Evolutionary conservation across 2,329 filamentous ascomycete genomes (phyloP), one percentile per base, ranked within the genome.

Genomic region (Penicillium sp.): DNA sequence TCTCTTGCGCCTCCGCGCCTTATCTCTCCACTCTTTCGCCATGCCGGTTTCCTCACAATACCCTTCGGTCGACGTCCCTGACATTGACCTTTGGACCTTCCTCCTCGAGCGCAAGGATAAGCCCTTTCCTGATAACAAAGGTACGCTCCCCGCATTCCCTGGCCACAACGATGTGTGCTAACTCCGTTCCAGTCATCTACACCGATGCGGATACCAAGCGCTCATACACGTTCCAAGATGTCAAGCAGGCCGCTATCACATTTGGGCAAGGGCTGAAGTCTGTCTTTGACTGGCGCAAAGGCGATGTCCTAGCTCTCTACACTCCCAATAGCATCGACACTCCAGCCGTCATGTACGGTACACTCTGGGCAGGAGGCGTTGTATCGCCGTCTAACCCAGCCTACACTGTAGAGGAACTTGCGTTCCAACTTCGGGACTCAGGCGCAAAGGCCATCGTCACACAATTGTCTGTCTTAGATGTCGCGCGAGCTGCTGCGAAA

Each of bases 261-360:
- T 96, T 97, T 68, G 93, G 92, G 55, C 88, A 89, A 66, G 93
- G 91, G 0, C 84, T 98, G 21, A 89, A 88, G 71, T 86, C 89
- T 29, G 77, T 83, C 23, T 94, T 89, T 85, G 84, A 88, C 54
- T 97, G 93, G 90, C 84, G 88, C 69, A 93, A 90, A 73, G 91
- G 91, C 70, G 91, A 97, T 74, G 91, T 95, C 1, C 83, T 97
- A 23, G 90, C 86, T 11, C 83, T 97, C 58, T 97, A 90, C 81
- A 89, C 91, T 3, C 91, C 93, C 30, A 97, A 98, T 75, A 88
- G 85, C 75, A 90, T 97, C 73, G 93, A 97, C 75, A 92, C 90
- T 0, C 89, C 92, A 0, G 82, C 89, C 3, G 78, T 93, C 51
- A 91, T 87, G 76, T 92, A 91, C 82, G 93, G 93, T 30, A 84